These are phyloP conservation scores for Termitomyces eurrhizus DNA, from an alignment of 768 basidiomycete species.

Conservation along the genomic window DNA sequence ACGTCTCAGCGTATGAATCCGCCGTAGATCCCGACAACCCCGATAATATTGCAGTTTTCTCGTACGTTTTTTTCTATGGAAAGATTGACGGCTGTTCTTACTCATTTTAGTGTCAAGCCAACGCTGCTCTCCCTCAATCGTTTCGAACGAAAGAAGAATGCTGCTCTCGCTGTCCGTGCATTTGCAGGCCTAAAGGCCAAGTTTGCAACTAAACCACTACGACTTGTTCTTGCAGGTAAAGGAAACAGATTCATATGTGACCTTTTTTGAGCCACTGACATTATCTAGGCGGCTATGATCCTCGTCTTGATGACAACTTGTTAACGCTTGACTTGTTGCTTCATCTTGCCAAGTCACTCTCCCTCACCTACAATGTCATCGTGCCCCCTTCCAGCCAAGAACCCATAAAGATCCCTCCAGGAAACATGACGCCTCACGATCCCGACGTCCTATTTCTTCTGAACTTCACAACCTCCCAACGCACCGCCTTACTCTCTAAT, in stretches of 20 bases:
- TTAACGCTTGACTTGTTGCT: conserved; percentile 62
- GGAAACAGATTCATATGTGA: conserved; percentile 7
- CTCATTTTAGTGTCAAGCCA: conserved; percentile 47
- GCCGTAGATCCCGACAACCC: conserved; percentile 38
- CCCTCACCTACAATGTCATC: conserved; percentile 57
- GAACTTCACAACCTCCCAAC: conserved; percentile 84
- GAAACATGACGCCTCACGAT: conserved; percentile 30
- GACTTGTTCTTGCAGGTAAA: conserved; percentile 78
- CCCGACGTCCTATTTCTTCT: conserved; percentile 84
- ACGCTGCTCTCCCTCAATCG: conserved; percentile 89
- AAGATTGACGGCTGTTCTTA: not conserved
- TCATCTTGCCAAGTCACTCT: conserved; percentile 46
- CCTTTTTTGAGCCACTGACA: not conserved
- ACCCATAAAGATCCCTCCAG: conserved; percentile 32
- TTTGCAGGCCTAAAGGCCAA: conserved; percentile 55
- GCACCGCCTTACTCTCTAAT: conserved; percentile 72
- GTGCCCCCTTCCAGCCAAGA: conserved; percentile 41
- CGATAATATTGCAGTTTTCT: conserved; percentile 50
- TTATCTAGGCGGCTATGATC: conserved; percentile 80
- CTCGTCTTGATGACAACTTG: conserved; percentile 81
- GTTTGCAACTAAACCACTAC: conserved; percentile 33
- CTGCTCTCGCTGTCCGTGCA: conserved; percentile 71
- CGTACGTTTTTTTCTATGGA: conserved; percentile 40
- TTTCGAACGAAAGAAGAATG: conserved; percentile 95
- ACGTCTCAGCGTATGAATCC: conserved; percentile 66